A percentile compares a stretch with the other conserved stretches of the same genome.
Evolutionary conservation across 2,329 filamentous ascomycete genomes (phyloP).

Genomic region (Fusarium sublunatum): DNA sequence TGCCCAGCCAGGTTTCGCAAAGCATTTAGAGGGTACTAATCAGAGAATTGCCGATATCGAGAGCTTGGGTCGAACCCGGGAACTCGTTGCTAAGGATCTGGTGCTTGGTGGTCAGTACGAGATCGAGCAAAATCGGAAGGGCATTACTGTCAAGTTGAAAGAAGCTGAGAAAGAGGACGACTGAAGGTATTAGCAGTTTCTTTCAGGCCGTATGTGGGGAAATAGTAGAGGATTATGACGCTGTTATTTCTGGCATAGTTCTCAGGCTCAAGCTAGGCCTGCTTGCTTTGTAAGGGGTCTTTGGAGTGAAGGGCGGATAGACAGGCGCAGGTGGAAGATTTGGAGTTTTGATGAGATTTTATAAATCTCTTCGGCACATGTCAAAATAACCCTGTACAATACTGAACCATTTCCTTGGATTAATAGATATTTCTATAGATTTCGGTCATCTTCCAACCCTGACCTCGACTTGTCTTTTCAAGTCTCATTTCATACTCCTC

Average conservation of each 20-base stretch:
- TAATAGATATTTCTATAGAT: slow-evolving; percentile 6
- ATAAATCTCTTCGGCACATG: slow-evolving; percentile 42
- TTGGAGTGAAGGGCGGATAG: slow-evolving; percentile 1
- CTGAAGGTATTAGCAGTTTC: slow-evolving; percentile 10
- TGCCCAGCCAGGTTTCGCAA: slow-evolving; percentile 77
- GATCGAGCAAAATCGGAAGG: slow-evolving; percentile 59
- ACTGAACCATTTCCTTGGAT: slow-evolving; percentile 27
- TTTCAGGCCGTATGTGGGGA: not conserved
- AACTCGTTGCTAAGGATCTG: slow-evolving; percentile 94
- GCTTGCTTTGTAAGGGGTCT: not conserved
- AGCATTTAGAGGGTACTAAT: slow-evolving; percentile 84
- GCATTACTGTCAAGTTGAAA: slow-evolving; percentile 57
- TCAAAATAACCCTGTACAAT: slow-evolving; percentile 30
- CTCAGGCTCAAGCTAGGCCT: slow-evolving; percentile 1
- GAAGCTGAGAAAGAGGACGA: slow-evolving; percentile 55
- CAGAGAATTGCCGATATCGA: slow-evolving; percentile 93
- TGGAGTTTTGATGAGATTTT: slow-evolving; percentile 21
- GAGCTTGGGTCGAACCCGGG: slow-evolving; percentile 90
- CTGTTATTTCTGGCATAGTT: not conserved
- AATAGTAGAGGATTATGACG: slow-evolving; percentile 9
- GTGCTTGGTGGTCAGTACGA: slow-evolving; percentile 86
- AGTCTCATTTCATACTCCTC: too few relatives aligned
- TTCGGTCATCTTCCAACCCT: not conserved
- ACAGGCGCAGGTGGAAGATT: slow-evolving; percentile 22
- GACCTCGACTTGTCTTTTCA: not conserved